phyloP scores from a whole-genome alignment of 345 rosid genomes.

The Arabis hirsuta region DNA sequence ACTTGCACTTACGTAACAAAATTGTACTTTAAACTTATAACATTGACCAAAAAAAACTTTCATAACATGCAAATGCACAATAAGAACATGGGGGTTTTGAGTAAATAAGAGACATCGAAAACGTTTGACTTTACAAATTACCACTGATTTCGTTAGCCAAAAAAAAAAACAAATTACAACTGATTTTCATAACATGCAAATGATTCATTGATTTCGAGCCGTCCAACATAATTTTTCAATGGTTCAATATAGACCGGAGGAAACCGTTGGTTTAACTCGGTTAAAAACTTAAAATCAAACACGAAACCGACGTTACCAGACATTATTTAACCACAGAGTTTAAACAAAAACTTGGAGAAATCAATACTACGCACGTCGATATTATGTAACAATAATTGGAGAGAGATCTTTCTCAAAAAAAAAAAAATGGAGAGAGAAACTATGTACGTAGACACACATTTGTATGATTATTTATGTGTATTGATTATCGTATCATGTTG shows the following conservation, averaged over 20 bases:
- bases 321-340: neutral
- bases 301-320: neutral
- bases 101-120: neutral
- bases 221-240: neutral
- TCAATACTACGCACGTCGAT: neutral
- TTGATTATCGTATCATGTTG: constrained; percentile 9
- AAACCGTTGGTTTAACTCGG: neutral
- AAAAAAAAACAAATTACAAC: neutral
- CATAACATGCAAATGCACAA: neutral
- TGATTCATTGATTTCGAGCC: neutral
- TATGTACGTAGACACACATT: neutral
- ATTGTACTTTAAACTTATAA: no score
- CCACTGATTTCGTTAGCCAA: no score
- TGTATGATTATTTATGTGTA: neutral
- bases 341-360: neutral
- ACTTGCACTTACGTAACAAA: no score
- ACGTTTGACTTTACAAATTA: neutral
- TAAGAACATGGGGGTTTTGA: neutral
- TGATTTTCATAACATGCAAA: no score
- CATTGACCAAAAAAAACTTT: no score
- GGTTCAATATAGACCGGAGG: neutral
- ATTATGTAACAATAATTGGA: constrained; percentile 5
- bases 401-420: neutral
- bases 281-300: constrained; percentile 5
- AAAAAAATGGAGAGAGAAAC: neutral